A percentile compares a stretch with the other conserved stretches of the same genome.
Conservation (phyloP, 345 rosid genomes). For the Sisymbrium irio region DNA sequence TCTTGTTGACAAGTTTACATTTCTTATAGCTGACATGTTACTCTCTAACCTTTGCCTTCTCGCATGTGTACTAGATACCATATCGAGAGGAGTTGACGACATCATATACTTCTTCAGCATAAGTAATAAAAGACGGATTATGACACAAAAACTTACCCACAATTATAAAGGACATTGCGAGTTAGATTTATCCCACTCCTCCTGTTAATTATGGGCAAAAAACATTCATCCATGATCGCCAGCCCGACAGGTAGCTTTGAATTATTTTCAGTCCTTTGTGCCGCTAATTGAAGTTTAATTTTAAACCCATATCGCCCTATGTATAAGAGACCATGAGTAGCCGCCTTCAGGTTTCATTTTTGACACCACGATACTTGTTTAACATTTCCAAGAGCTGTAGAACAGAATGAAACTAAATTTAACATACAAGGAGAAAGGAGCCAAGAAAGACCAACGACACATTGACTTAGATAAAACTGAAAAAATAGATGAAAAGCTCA, state of each 20-base stretch:
- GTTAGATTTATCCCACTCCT: constrained; percentile 36
- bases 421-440: background rate
- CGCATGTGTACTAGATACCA: no score
- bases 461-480: background rate
- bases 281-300: background rate
- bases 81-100: no score
- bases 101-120: no score
- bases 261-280: constrained; percentile 31
- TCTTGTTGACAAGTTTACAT: constrained; percentile 1
- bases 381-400: constrained; percentile 68
- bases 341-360: constrained; percentile 34
- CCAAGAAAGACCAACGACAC: background rate
- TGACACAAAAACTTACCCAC: constrained; percentile 40
- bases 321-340: constrained; percentile 40
- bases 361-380: constrained; percentile 64
- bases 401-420: constrained; percentile 18
- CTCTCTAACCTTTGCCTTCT: no score
- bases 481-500: constrained; percentile 10
- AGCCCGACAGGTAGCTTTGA: constrained; percentile 39
- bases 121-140: no score
- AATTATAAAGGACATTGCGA: constrained; percentile 35
- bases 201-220: constrained; percentile 38
- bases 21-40: background rate
- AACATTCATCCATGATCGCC: constrained; percentile 39
- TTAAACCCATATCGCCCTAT: constrained; percentile 26